A percentile compares a stretch with the other conserved stretches of the same genome.
Evolutionary conservation across 331 rosid species (phyloP).

Genomic region (Cydonia oblonga): DNA sequence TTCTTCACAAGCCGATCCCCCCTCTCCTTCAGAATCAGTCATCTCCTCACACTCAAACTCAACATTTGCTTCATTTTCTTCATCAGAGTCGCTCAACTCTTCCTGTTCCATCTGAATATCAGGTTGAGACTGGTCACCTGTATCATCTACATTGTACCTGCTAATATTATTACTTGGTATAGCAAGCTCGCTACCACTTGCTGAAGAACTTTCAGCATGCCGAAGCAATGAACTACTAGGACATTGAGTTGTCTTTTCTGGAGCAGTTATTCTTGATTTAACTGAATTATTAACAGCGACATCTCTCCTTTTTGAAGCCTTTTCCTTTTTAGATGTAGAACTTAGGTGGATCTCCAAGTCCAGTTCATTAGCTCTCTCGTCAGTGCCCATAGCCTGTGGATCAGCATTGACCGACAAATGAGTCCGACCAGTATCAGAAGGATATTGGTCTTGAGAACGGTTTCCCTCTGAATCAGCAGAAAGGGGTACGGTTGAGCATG

Average conservation of each 20-base stretch:
- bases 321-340: constrained; percentile 45
- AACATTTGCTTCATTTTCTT: constrained; percentile 82
- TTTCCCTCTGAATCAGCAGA: constrained; percentile 21
- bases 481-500: constrained; percentile 9
- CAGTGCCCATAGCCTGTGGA: constrained; percentile 17
- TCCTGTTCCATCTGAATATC: constrained; percentile 94
- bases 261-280: constrained; percentile 15
- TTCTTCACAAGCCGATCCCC: constrained; percentile 53
- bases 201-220: constrained; percentile 23
- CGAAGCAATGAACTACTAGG: constrained; percentile 8
- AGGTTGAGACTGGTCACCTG: constrained; percentile 64
- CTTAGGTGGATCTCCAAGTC: constrained; percentile 82
- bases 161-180: constrained; percentile 28
- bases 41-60: constrained; percentile 97
- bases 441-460: not conserved
- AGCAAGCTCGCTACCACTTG: constrained; percentile 22
- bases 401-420: constrained; percentile 19
- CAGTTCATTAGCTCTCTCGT: constrained; percentile 48
- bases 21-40: constrained; percentile 96
- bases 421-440: constrained; percentile 26
- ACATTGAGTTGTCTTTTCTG: constrained; percentile 21
- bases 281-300: constrained; percentile 20
- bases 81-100: constrained; percentile 87
- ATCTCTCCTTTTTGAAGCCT: constrained; percentile 24
- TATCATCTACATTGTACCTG: constrained; percentile 37